Evolutionary conservation across 352 stramenopile species (phyloP).

Genomic region (Globisporangium perplexum): DNA sequence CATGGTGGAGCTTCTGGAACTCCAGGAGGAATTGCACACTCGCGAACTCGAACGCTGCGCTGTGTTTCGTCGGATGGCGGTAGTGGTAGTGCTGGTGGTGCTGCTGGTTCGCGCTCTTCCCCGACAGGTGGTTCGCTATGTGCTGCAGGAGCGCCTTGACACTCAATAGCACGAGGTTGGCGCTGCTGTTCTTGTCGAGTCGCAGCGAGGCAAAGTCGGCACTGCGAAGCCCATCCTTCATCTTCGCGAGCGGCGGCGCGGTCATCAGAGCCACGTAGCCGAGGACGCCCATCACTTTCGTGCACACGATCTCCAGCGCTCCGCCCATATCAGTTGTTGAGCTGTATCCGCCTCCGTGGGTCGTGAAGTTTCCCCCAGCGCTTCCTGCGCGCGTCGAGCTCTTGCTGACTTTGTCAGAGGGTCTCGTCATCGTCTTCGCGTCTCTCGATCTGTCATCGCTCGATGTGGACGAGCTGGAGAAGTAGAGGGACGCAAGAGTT

Average conservation of each 20-base stretch:
- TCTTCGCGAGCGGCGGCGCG: slow-evolving; percentile 25
- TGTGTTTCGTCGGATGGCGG: slow-evolving; percentile 22
- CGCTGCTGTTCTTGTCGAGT: slow-evolving; percentile 4
- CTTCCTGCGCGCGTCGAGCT: slow-evolving; percentile 1
- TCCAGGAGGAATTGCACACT: slow-evolving; percentile 40
- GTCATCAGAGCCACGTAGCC: slow-evolving; percentile 24
- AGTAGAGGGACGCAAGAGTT: slow-evolving; percentile 14
- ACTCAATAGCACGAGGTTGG: slow-evolving; percentile 24
- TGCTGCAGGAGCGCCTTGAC: slow-evolving; percentile 60
- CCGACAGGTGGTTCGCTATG: slow-evolving; percentile 34
- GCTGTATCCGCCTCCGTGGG: slow-evolving; percentile 2
- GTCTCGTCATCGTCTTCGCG: not conserved
- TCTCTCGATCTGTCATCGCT: not conserved
- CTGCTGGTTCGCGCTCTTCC: slow-evolving; percentile 8
- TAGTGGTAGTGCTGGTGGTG: not conserved
- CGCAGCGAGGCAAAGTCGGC: slow-evolving; percentile 3
- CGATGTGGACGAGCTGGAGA: slow-evolving; percentile 4
- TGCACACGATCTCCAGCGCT: slow-evolving; percentile 13
- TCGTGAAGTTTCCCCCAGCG: slow-evolving; percentile 7
- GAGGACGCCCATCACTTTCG: slow-evolving; percentile 12
- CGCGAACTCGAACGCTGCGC: slow-evolving; percentile 34
- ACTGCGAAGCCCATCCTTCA: slow-evolving; percentile 15
- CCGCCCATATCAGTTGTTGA: slow-evolving; percentile 1
- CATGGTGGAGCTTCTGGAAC: slow-evolving; percentile 52
- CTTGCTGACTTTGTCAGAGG: not conserved